Percentiles rank a stretch among this genome's conserved stretches.
phyloP scores from a whole-genome alignment of 495 filamentous ascomycete genomes.

The Polyplosphaeria fusca region DNA sequence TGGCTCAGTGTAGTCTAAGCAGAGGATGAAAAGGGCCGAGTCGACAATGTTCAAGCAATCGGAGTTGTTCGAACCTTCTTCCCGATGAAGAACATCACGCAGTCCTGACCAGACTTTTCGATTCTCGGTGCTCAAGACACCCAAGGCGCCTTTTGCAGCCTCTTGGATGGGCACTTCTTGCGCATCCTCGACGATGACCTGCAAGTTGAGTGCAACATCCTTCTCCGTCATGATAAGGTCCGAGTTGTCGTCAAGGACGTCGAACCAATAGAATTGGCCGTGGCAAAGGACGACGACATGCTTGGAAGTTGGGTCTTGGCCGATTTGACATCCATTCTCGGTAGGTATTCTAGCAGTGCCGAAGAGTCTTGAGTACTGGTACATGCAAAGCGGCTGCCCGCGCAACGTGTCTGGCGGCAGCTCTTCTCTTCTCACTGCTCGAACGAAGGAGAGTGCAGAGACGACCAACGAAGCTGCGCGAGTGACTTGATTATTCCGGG shows the following conservation, averaged over 20 bases:
- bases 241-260: constrained; percentile 89
- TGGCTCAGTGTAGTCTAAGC: constrained; percentile 88
- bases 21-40: constrained; percentile 87
- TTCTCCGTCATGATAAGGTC: constrained; percentile 97
- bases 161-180: constrained; percentile 85
- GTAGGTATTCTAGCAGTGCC: constrained; percentile 94
- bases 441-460: constrained; percentile 86
- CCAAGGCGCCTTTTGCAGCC: constrained; percentile 87
- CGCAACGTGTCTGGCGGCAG: constrained; percentile 83
- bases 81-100: constrained; percentile 82
- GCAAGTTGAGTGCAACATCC: constrained; percentile 86
- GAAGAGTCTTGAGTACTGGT: constrained; percentile 94
- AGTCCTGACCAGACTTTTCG: constrained; percentile 92
- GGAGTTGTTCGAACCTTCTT: constrained; percentile 85
- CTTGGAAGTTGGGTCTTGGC: constrained; percentile 82
- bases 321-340: constrained; percentile 92
- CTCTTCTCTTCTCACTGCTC: constrained; percentile 90
- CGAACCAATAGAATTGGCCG: constrained; percentile 99
- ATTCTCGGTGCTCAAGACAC: constrained; percentile 94
- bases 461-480: constrained; percentile 87
- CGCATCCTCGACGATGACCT: constrained; percentile 89
- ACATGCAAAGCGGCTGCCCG: constrained; percentile 88
- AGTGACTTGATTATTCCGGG: constrained; percentile 92
- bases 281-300: constrained; percentile 93
- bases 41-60: constrained; percentile 94